Percentiles rank a stretch among this genome's conserved stretches.
phyloP scores from a whole-genome alignment of 345 rosid genomes.

The Citrus glauca region DNA sequence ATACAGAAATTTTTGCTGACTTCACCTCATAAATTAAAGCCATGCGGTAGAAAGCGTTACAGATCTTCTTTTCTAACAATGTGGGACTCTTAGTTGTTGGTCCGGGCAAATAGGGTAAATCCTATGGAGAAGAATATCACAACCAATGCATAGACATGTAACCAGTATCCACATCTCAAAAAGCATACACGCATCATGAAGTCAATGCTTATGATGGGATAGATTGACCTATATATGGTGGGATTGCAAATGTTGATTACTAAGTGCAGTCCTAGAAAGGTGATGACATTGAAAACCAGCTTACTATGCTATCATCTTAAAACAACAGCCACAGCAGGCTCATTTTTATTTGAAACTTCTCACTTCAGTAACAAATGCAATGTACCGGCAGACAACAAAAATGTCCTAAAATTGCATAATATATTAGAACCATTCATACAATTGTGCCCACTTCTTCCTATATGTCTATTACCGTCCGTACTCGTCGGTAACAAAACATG shows the following conservation, averaged over 20 bases:
- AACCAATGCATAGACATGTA: background rate
- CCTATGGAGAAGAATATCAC: background rate
- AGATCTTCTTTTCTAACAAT: background rate
- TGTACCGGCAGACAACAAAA: background rate
- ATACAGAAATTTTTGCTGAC: background rate
- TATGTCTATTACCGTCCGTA: background rate
- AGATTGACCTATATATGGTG: background rate
- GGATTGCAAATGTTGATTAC: background rate
- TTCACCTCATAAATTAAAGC: background rate
- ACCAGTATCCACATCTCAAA: background rate
- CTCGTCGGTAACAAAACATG: background rate
- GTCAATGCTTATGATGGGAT: background rate
- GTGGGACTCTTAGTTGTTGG: background rate
- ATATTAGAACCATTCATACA: background rate
- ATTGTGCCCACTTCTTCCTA: background rate
- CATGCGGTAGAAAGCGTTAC: background rate
- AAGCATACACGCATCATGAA: too few species aligned
- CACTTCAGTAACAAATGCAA: background rate
- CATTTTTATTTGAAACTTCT: background rate
- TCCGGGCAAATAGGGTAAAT: background rate
- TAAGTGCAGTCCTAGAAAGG: background rate
- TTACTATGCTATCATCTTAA: background rate
- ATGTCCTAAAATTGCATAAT: background rate
- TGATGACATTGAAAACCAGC: background rate
- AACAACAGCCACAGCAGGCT: background rate